Evolutionary conservation across 352 stramenopile species (phyloP), one percentile per base, ranked within the genome.

Genomic region (Globisporangium paroecandrum): DNA sequence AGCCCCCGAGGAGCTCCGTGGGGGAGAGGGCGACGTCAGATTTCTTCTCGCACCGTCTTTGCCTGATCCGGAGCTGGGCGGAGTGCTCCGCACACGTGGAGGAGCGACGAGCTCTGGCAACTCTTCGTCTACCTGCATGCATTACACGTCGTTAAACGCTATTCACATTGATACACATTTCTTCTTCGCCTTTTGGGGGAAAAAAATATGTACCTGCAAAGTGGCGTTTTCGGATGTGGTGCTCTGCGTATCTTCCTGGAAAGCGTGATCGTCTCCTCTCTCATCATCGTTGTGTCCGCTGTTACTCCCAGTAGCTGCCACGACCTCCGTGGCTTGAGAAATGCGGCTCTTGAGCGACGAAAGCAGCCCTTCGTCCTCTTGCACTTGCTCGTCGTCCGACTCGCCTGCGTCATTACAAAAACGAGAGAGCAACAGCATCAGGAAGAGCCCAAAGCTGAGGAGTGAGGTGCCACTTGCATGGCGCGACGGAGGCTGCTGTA

Each of bases 41-140:
- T 75, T 76, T 24, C 25, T 51, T 77, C 72, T 27, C 74, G 25
- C 32, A 71, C 65, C 20, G 58, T 74, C 18, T 55, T 66, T 78
- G 1, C 75, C 65, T 25, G 78, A 84, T 1, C 57, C 71, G 22
- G 75, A 81, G 32, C 56, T 68, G 43, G 78, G 68, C 3, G 66
- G 73, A 1, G 70, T 76, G 20, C 24, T 76, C 4, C 43, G 27
- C 25, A 54, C 29, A 20, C 55, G 55, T 10, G 63, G 27, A 13
- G 8, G 22, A 8, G 20, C 13, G 43, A 43, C 20, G n/a, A 29
- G 27, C n/a, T 51, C 22, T 1, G 29, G 27, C 4, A 24, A 3
- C 7, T 43, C 27, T 32, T 65, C 59, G n/a, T 61, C 41, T 27
- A 47, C 8, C 56, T 61, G 12, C 27, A 43, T 6, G 12, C 12